Percentiles rank a stretch among this genome's conserved stretches.
These are phyloP conservation scores for Hippophae gyantsensis DNA, from an alignment of 306 rosid species.

Conservation along the genomic window DNA sequence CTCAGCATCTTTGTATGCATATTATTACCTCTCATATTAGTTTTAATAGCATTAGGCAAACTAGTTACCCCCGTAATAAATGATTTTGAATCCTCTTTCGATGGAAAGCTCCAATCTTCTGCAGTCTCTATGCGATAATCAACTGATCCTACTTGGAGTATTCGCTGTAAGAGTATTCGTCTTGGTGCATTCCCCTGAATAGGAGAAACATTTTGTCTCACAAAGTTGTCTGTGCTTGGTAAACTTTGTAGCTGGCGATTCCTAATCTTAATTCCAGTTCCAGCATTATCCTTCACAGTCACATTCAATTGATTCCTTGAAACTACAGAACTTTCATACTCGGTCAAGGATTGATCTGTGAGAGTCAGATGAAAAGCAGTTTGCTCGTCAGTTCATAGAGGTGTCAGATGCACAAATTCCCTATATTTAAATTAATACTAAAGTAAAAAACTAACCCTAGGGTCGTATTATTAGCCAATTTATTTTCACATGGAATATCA, in stretches of 20 bases:
- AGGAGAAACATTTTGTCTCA: constrained; percentile 10
- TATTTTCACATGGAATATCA: too few relatives aligned
- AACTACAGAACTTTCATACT: constrained; percentile 17
- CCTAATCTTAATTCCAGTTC: constrained; percentile 35
- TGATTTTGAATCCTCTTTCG: constrained; percentile 36
- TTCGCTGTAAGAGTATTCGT: constrained; percentile 36
- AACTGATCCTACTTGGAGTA: constrained; percentile 2
- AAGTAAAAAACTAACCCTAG: too few relatives aligned
- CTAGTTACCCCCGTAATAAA: constrained; percentile 37
- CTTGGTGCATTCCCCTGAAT: constrained; percentile 48
- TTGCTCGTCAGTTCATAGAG: constrained; percentile 16
- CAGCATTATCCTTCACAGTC: constrained; percentile 10
- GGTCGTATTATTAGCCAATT: too few relatives aligned
- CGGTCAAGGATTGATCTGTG: constrained; percentile 23
- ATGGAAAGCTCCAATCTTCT: constrained; percentile 4
- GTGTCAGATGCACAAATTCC: constrained; percentile 17
- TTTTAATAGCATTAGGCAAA: constrained; percentile 13
- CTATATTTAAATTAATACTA: constrained; percentile 8
- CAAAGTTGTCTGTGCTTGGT: constrained; percentile 6
- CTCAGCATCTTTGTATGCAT: constrained; percentile 16
- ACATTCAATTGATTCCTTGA: constrained; percentile 21
- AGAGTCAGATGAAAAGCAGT: constrained; percentile 24
- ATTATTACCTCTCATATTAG: constrained; percentile 1
- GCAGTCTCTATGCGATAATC: constrained; percentile 8
- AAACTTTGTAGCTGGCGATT: constrained; percentile 22